Base-by-base conservation (phyloP, 2,329 filamentous ascomycete species). In the Colletotrichum simmondsii region DNA sequence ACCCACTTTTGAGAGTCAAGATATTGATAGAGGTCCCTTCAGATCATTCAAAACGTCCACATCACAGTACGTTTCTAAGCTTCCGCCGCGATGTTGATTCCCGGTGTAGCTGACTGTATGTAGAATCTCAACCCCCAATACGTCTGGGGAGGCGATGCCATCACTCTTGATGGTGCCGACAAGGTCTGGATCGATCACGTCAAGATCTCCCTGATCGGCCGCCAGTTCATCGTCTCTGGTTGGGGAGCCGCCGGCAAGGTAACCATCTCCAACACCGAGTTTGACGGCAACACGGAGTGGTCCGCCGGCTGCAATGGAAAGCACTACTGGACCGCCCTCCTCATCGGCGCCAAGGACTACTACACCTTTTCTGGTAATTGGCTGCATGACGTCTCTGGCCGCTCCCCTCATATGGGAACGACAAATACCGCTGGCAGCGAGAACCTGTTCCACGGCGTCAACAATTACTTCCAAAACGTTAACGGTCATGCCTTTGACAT, bases 401-500 rank as follows among this genome's bases (percentile, higher is more conserved):
- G 78, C 37, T 74, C 77, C 10, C 78, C 78, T 10, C 78, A 80
- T 72, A 76, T 71, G 54, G 76, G 76, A 12, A 76, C 76, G 16
- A 54, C 26, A 3, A 64, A 69, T 26, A 62, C 61, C 19, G 62
- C 57, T 35, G 53, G 46, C 12, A 73, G 57, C 28, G 63, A 72
- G 30, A 74, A 70, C 26, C 11, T 73, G 22, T 77, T 80, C 70
- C 77, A 80, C 37, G 77, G 73, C n/a, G 71, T 76, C 72, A 79
- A 79, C 75, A 79, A 79, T 77, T 76, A 77, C 68, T 79, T 79
- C 57, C 75, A 76, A 65, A 76, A 76, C 59, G 78, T 79, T 67
- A 70, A 76, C 22, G 78, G 78, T 24, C 89, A 90, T 78, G 88
- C 85, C 22, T 83, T 85, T 22, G 88, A 91, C 80, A 90, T 82